Evolutionary conservation across 306 rosid species (phyloP).

Genomic region (Acacia confusa): DNA sequence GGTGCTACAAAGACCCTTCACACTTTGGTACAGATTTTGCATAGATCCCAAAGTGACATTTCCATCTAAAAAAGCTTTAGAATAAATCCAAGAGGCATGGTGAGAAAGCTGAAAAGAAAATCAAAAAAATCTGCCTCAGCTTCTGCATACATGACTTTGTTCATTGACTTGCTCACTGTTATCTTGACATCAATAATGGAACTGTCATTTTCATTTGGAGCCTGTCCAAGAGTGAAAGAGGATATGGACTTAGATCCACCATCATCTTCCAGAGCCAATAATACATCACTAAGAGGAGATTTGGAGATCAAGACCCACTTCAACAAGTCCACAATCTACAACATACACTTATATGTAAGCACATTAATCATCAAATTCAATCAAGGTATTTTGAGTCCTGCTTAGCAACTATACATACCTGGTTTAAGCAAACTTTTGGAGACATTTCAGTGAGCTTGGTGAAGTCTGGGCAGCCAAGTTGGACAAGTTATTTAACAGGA

Average conservation of each 20-base stretch:
- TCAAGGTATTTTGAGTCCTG: not conserved
- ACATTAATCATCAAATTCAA: too few species aligned
- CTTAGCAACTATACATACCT: not conserved
- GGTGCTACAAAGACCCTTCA: not conserved
- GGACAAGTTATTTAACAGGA: too few species aligned
- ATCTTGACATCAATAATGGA: not conserved
- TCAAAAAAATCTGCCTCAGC: conserved; percentile 13
- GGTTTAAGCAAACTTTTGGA: not conserved
- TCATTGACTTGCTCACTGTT: not conserved
- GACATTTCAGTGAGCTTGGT: not conserved
- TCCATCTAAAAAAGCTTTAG: not conserved
- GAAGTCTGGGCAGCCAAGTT: not conserved
- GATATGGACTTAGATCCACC: not conserved
- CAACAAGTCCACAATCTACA: too few species aligned
- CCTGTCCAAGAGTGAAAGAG: not conserved
- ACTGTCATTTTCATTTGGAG: not conserved
- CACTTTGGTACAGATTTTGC: not conserved
- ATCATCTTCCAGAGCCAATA: not conserved
- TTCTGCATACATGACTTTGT: conserved; percentile 21
- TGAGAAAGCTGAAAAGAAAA: conserved; percentile 23
- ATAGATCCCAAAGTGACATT: conserved; percentile 1
- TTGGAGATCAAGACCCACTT: too few species aligned
- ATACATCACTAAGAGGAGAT: not conserved
- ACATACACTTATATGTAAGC: too few species aligned
- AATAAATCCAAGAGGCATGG: conserved; percentile 19